Evolutionary conservation across 371 early-diverging fungal species (phyloP).

Genomic region (Apophysomyces elegans): DNA sequence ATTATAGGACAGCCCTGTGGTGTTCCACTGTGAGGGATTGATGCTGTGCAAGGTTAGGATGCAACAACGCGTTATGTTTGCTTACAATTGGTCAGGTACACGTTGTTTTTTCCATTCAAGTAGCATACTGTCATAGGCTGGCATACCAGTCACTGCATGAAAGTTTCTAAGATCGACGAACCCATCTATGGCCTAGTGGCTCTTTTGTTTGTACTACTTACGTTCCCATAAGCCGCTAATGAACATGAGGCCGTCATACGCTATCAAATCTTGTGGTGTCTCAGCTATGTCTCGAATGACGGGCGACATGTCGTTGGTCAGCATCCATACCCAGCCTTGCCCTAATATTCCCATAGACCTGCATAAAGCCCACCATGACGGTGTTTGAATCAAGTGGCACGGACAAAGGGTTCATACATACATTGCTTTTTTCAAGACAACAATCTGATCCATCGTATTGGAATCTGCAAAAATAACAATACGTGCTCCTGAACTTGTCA

Average conservation of each 20-base stretch:
- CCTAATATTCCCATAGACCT: constrained; percentile 38
- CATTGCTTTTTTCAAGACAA: constrained; percentile 34
- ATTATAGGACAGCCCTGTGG: constrained; percentile 39
- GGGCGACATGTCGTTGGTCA: constrained; percentile 40
- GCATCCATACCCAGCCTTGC: constrained; percentile 50
- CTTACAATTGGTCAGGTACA: constrained; percentile 31
- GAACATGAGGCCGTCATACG: constrained; percentile 50
- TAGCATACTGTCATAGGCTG: constrained; percentile 35
- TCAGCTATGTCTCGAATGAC: constrained; percentile 23
- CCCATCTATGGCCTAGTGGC: not conserved
- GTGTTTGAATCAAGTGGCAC: constrained; percentile 12
- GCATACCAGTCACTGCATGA: constrained; percentile 38
- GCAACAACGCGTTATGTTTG: not conserved
- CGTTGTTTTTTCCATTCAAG: constrained; percentile 31
- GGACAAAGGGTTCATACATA: constrained; percentile 17
- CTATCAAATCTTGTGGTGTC: constrained; percentile 25
- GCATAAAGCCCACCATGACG: constrained; percentile 10
- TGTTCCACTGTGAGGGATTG: constrained; percentile 29
- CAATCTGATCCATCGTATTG: constrained; percentile 33
- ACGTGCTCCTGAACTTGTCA: constrained; percentile 32
- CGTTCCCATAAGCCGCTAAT: constrained; percentile 50
- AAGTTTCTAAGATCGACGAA: constrained; percentile 3
- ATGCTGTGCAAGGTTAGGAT: constrained; percentile 19
- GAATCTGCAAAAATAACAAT: constrained; percentile 43
- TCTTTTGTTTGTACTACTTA: constrained; percentile 28